phyloP scores from a whole-genome alignment of 306 rosid species.

The Lathyrus sativus region DNA sequence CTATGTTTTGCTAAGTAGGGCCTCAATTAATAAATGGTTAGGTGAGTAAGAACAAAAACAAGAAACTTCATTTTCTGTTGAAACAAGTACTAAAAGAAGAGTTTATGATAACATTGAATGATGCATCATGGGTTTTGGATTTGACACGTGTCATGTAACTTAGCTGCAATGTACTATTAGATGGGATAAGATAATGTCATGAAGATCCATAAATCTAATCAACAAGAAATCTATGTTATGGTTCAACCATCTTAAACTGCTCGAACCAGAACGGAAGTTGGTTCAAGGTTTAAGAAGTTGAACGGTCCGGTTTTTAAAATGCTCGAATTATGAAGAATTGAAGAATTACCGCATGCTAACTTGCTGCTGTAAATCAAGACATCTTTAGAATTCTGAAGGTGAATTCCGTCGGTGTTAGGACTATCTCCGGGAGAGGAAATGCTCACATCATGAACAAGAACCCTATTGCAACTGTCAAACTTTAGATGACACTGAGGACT shows the following conservation, averaged over 20 bases:
- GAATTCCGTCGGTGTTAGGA: constrained; percentile 96
- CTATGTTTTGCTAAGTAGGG: constrained; percentile 32
- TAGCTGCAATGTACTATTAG: neutral
- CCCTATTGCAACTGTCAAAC: constrained; percentile 89
- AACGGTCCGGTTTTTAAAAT: neutral
- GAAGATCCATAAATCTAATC: too few relatives aligned
- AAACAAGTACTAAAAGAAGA: constrained; percentile 14
- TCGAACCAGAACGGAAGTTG: too few relatives aligned
- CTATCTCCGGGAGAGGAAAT: constrained; percentile 88
- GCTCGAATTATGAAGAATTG: neutral
- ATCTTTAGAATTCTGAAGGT: constrained; percentile 87
- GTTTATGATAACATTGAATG: constrained; percentile 35
- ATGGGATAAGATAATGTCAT: constrained; percentile 2
- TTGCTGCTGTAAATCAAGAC: constrained; percentile 69
- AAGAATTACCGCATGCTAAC: constrained; percentile 79
- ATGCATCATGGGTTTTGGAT: constrained; percentile 33
- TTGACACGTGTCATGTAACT: constrained; percentile 35
- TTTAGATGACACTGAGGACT: constrained; percentile 97
- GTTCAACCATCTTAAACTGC: too few relatives aligned
- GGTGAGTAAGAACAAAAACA: constrained; percentile 30
- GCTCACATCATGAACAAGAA: constrained; percentile 68
- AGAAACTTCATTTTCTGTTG: constrained; percentile 9
- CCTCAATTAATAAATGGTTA: constrained; percentile 30
- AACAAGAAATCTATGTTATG: too few relatives aligned
- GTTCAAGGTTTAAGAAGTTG: too few relatives aligned